Evolutionary conservation across 1,284 basidiomycete genomes (phyloP).

Genomic region (Sanghuangporus baumii): DNA sequence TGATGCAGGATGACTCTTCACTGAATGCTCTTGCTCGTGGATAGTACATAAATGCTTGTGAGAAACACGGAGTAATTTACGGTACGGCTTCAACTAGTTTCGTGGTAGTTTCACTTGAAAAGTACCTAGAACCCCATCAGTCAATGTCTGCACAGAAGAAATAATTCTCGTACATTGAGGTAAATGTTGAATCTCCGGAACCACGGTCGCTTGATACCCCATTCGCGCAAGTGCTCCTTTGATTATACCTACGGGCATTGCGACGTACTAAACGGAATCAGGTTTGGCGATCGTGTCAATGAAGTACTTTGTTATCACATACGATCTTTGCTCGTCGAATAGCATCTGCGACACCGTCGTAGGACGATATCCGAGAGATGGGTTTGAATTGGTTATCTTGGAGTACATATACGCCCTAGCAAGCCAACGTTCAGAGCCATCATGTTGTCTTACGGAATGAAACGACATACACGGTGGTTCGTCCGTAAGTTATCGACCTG

Average conservation of each 20-base stretch:
- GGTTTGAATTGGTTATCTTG: conserved; percentile 91
- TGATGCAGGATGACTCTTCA: no score
- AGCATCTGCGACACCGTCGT: conserved; percentile 70
- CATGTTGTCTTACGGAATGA: neutral
- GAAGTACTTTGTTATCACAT: conserved; percentile 24
- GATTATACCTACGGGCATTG: conserved; percentile 77
- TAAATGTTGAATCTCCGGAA: conserved; percentile 71
- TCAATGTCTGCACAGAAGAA: neutral
- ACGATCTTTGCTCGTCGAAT: conserved; percentile 70
- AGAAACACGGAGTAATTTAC: no score
- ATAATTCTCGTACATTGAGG: conserved; percentile 69
- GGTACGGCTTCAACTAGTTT: neutral
- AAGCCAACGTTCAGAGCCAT: neutral
- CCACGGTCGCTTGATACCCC: conserved; percentile 70
- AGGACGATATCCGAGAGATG: conserved; percentile 71
- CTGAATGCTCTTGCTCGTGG: no score
- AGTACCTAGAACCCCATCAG: conserved; percentile 7
- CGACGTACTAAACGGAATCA: conserved; percentile 52
- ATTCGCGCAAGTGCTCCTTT: conserved; percentile 75
- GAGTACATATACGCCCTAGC: conserved; percentile 86
- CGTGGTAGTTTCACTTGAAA: conserved; percentile 18
- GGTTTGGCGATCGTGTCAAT: neutral
- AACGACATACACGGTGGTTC: conserved; percentile 72
- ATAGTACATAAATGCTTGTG: no score
- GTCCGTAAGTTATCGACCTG: conserved; percentile 95